Evolutionary conservation across 1,139 yeast species (phyloP), one percentile per base, ranked within the genome.

Genomic region (Saccharomycopsis hybrid): DNA sequence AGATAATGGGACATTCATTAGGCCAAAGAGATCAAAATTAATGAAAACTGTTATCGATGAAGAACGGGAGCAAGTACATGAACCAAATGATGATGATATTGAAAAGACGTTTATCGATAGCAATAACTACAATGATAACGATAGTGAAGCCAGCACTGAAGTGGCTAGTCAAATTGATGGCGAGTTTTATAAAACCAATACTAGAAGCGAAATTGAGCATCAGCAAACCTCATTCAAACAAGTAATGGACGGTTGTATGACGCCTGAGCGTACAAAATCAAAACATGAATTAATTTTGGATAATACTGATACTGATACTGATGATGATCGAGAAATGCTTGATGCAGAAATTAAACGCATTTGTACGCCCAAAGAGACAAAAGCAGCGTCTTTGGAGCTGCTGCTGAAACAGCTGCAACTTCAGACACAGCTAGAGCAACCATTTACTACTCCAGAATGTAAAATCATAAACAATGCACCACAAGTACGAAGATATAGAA

Each of bases 61-160:
- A 4, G 47, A 37, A 4, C 27, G 39, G 33, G 47, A 44, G 41
- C 41, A 37, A n/a, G 48, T 41, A 3, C 46, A 24, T 4, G 13
- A 36, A 9, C 25, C 4, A n/a, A 31, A 9, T 31, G 9, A 31
- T 7, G 33, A 31, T 31, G 39, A 36, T 7, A n/a, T n/a, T n/a
- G n/a, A n/a, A n/a, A n/a, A n/a, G n/a, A n/a, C n/a, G n/a, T n/a
- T n/a, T n/a, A n/a, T n/a, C n/a, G n/a, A n/a, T n/a, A n/a, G n/a
- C n/a, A 9, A 31, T 31, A 24, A 36, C 5, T 13, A 7, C 39
- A n/a, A 36, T 13, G 39, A 36, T 24, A 36, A 31, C 25, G 50
- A 47, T 27, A 47, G 50, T 35, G 50, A 47, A 8, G 50, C 42
- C 28, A 47, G 50, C 30, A 47, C 50, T 2, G 50, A 47, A 13